These are phyloP conservation scores for Elaeagnus macrophylla DNA, from an alignment of 306 rosid species.

Conservation along the genomic window DNA sequence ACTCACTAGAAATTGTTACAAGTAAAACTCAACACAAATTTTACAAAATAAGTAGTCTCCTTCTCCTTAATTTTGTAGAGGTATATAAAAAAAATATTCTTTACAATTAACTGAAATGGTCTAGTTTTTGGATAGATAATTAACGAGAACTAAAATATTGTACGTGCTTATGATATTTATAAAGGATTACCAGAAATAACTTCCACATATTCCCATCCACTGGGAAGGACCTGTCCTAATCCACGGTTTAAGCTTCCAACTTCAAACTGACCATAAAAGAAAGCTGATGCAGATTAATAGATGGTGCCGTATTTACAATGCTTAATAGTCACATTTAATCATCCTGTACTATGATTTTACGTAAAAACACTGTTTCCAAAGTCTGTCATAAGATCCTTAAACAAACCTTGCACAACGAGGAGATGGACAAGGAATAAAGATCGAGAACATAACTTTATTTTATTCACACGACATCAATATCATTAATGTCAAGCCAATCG, in stretches of 20 bases:
- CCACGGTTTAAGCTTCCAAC: background rate
- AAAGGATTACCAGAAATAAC: too few relatives aligned
- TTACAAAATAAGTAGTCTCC: too few relatives aligned
- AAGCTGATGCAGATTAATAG: conserved; percentile 15
- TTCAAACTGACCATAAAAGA: background rate
- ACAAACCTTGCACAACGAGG: conserved; percentile 36
- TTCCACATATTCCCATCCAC: background rate
- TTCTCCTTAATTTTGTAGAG: too few relatives aligned
- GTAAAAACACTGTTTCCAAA: conserved; percentile 45
- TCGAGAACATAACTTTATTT: conserved; percentile 21
- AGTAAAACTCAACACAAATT: too few relatives aligned
- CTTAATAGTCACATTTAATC: conserved; percentile 19
- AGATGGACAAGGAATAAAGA: conserved; percentile 34
- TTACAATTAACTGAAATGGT: too few relatives aligned
- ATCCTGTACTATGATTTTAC: conserved; percentile 33
- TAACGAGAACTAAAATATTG: too few relatives aligned
- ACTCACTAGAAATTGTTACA: too few relatives aligned
- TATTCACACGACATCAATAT: conserved; percentile 63
- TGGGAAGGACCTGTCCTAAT: background rate
- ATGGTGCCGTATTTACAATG: conserved; percentile 27
- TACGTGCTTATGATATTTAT: too few relatives aligned
- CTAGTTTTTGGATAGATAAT: too few relatives aligned
- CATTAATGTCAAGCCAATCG: conserved; percentile 92
- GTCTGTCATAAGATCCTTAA: conserved; percentile 28
- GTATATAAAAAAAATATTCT: too few relatives aligned